Base-by-base conservation (phyloP, 148 eudicot species). In the Oxyria digyna region DNA sequence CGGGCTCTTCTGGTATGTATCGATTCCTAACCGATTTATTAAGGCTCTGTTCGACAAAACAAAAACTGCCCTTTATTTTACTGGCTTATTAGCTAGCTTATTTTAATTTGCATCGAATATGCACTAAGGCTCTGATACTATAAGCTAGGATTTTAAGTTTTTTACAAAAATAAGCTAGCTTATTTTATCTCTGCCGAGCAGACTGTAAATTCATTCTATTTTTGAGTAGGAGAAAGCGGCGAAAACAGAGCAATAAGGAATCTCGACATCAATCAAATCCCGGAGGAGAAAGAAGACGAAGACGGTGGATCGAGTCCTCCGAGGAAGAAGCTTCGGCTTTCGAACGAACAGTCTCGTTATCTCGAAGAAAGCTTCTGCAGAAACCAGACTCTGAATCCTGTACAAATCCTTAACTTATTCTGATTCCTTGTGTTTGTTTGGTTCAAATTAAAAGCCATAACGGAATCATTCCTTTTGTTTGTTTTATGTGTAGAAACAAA, bases 251-350 rank as follows among this genome's bases (percentile, higher is more conserved):
- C 20, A 37, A 59, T 59, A 37, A 59, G 38, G 29, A 4, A 59
- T 59, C 65, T 59, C 18, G 35, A 59, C 37, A 59, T 59, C 13
- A 59, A 59, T 59, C 35, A 31, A 29, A n/a, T 29, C 3, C 35
- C 65, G 4, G 20, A 21, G 2, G 65, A 27, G 1, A 20, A 6
- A 27, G 64, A 2, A 12, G 64, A 8, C 12, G 65, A 59, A 14
- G 65, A 59, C 40, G 73, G 76, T 18, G 69, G 1, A 55, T 68
- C 70, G 52, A 77, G 73, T 66, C 81, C 77, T 26, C 83, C 81
- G 2, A 71, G 81, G 8, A 83, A 83, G 75, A 83, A 83, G 68
- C 87, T 83, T 12, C 84, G 87, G 4, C 83, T 83, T 13, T 78
- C 80, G 0, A 78, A 78, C 38, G 80, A 83, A 62, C 87, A 83